Evolutionary conservation across 108 stramenopile species (phyloP), one percentile per base, ranked within the genome.

Genomic region (Stephanodiscus triporus): DNA sequence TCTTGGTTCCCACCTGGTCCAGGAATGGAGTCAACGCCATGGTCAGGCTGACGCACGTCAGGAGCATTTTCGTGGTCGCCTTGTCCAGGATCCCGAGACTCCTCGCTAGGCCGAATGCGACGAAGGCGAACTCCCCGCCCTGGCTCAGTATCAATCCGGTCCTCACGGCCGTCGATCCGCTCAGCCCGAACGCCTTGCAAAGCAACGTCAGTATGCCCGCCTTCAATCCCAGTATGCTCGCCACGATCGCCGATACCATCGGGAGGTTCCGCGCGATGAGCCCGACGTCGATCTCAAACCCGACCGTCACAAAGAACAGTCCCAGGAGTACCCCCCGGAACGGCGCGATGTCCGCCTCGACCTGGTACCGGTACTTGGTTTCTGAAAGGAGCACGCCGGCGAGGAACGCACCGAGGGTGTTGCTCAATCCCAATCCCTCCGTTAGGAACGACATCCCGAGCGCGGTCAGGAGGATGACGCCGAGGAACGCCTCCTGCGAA

Each of bases 71-170:
- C 45, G 96, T 94, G 22, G 89, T 90, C 24, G 82, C 64, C 42
- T 80, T 72, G 57, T 86, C 83, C 22, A 98, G 78, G 75, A 92
- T 92, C 2, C 91, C 94, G 34, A 96, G 77, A 16, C 88, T 82
- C 53, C 95, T 84, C 6, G 97, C 97, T 65, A 97, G 68, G 19
- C 93, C 96, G 73, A 98, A 96, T 2, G 97, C 96, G 16, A 98
- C 97, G 56, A 98, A 98, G n/a, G 97, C 97, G 82, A 98, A 98
- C 76, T 98, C 97, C 50, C 97, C 97, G 11, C 94, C 97, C 80
- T 97, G 97, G 68, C 87, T 86, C 32, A 97, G 80, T 69, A 98
- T 92, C 42, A 97, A 79, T 6, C 96, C 97, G 27, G 90, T 92
- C 76, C 96, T 93, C 57, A 86, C 84, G 40, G 95, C 89, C 26